A percentile compares a stretch with the other conserved stretches of the same genome.
Conservation (phyloP, 2,329 filamentous ascomycete species). For the Eutypa lata region DNA sequence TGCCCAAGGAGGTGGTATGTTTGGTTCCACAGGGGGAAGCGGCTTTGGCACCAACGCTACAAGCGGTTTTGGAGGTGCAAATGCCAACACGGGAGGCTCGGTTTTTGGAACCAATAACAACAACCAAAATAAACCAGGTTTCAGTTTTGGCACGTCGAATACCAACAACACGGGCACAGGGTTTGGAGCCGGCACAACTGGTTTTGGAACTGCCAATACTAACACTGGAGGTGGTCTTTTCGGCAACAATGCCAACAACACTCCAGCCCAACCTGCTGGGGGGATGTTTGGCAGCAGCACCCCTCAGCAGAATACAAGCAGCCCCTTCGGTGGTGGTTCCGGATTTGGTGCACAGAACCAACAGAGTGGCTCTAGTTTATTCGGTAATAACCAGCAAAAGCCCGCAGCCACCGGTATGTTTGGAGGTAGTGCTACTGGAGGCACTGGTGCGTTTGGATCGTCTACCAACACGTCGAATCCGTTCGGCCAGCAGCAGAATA, state of each 20-base stretch:
- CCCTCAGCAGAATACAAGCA: conserved; percentile 24
- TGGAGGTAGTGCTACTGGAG: conserved; percentile 22
- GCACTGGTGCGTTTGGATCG: conserved; percentile 42
- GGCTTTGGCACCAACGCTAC: conserved; percentile 45
- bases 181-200: conserved; percentile 11
- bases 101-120: conserved; percentile 33
- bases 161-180: conserved; percentile 4
- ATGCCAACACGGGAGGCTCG: conserved; percentile 29
- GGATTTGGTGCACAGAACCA: conserved; percentile 36
- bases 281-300: conserved; percentile 34
- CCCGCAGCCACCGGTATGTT: conserved; percentile 40
- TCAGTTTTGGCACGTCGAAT: conserved; percentile 20
- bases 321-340: conserved; percentile 23
- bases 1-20: conserved; percentile 21
- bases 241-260: conserved; percentile 29
- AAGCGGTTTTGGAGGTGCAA: conserved; percentile 46
- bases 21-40: conserved; percentile 35
- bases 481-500: conserved; percentile 22
- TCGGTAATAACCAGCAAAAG: conserved; percentile 34
- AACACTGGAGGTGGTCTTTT: conserved; percentile 22
- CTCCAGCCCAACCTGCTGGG: conserved; percentile 15
- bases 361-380: conserved; percentile 33
- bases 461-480: conserved; percentile 24
- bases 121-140: conserved; percentile 23
- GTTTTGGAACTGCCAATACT: conserved; percentile 28